Conservation (phyloP, 805 yeast genomes). For the Cyberlindnera mrakii region DNA sequence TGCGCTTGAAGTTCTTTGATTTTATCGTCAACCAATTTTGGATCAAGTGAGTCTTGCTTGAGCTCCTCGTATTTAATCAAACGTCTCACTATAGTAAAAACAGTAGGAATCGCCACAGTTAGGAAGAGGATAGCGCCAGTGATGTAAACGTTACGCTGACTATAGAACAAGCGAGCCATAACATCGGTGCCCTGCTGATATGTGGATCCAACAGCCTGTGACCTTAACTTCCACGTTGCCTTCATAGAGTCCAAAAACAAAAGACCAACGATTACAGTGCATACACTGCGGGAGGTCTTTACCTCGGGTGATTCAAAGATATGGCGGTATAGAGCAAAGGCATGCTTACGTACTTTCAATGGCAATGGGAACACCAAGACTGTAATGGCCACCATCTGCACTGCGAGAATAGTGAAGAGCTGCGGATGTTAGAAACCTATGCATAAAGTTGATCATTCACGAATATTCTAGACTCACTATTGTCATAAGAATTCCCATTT, state of each 20-base stretch:
- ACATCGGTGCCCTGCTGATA: constrained; percentile 38
- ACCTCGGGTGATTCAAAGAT: constrained; percentile 34
- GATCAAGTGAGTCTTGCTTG: constrained; percentile 15
- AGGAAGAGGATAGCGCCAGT: constrained; percentile 58
- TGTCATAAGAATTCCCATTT: constrained; percentile 22
- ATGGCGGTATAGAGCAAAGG: constrained; percentile 32
- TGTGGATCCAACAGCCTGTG: constrained; percentile 9
- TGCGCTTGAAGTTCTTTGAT: constrained; percentile 29
- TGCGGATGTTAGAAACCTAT: constrained; percentile 3
- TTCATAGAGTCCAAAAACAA: constrained; percentile 52
- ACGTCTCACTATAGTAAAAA: constrained; percentile 45
- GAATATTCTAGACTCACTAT: constrained; percentile 6
- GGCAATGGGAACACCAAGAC: constrained; percentile 53
- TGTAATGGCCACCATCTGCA: constrained; percentile 45
- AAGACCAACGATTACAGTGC: constrained; percentile 36
- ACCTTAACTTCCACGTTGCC: constrained; percentile 30
- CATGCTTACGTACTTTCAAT: constrained; percentile 35
- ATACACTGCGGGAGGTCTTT: constrained; percentile 38
- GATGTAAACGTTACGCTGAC: constrained; percentile 57
- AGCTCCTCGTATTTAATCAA: constrained; percentile 42
- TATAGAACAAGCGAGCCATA: constrained; percentile 53
- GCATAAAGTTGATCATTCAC: neutral
- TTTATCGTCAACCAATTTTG: constrained; percentile 9
- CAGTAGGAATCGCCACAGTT: constrained; percentile 47
- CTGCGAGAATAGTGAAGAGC: constrained; percentile 40